Conservation (phyloP, 495 filamentous ascomycete genomes). For the Cercophora samala region DNA sequence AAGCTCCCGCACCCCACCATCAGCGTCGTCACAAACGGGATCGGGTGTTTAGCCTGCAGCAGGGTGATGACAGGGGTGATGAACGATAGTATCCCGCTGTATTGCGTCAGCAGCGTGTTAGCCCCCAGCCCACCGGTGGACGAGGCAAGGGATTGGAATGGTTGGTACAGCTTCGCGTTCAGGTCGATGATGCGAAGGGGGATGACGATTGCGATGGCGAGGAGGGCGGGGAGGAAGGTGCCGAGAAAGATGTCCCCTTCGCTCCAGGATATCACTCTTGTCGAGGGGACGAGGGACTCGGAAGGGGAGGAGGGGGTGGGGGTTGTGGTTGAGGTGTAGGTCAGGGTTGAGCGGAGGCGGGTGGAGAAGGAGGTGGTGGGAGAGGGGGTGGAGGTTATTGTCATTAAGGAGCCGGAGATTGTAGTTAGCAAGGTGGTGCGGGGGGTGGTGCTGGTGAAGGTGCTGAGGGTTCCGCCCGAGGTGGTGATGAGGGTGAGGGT, state of each 20-base stretch:
- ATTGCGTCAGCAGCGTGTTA: conserved; percentile 30
- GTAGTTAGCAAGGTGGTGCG: conserved; percentile 31
- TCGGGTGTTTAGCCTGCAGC: conserved; percentile 24
- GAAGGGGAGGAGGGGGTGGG: conserved; percentile 12
- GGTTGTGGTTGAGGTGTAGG: conserved; percentile 24
- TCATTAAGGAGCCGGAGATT: conserved; percentile 29
- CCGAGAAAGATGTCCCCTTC: conserved; percentile 35
- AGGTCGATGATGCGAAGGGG: conserved; percentile 37
- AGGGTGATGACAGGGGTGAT: conserved; percentile 26
- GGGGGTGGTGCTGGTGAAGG: conserved; percentile 26
- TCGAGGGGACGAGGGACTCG: neutral
- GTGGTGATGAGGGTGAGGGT: conserved; percentile 32
- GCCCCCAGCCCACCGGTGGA: conserved; percentile 19
- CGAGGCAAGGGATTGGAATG: conserved; percentile 33
- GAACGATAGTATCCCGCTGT: conserved; percentile 29
- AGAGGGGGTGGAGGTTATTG: conserved; percentile 32
- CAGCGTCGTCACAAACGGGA: conserved; percentile 34
- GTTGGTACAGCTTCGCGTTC: conserved; percentile 40
- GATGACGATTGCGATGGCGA: conserved; percentile 33
- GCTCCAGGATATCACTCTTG: conserved; percentile 27
- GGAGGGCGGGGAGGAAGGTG: conserved; percentile 35
- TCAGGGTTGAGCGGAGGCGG: conserved; percentile 19
- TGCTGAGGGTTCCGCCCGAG: conserved; percentile 26
- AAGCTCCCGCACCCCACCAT: conserved; percentile 30
- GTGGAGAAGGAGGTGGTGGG: conserved; percentile 26